Base-by-base conservation (phyloP, 2,329 filamentous ascomycete species). In the Cercospora nicotianae region DNA sequence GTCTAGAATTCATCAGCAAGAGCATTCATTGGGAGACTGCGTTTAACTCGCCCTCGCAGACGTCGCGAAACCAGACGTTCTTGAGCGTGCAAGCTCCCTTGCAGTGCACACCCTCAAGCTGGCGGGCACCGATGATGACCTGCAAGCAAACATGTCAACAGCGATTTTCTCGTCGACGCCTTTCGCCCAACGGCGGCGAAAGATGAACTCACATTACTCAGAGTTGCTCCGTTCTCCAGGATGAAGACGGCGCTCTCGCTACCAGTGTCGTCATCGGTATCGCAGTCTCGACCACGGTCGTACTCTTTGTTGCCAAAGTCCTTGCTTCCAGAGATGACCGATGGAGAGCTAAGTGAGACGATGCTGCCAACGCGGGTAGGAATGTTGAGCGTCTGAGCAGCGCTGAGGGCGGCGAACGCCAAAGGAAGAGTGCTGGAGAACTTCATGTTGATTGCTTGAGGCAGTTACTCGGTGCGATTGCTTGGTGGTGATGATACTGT, bases 21-120 rank as follows among this genome's bases (percentile, higher is more conserved):
- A 55, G 13, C 6, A 0, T 7, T 9, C 0, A 7, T 7, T 4
- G 13, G 1, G 4, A 39, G 10, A 51, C 18, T 20, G n/a, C 9
- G 16, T 18, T 12, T 1, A 10, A 53, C 65, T 61, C 39, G 68
- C 80, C 80, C 72, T 83, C 78, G 75, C 79, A 82, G 45, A 83
- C 80, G 48, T 78, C 78, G 33, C 77, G 74, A 77, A 79, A 83
- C 80, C 81, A 82, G 64, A 83, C 81, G 71, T 81, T 82, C 63
- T 80, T 80, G 36, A 84, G 74, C 7, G 80, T 83, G 75, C 83
- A 85, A 13, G 80, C 76, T 36, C 82, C 83, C 63, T 80, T 75
- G 76, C 84, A 86, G 77, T 86, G 83, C 33, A 86, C 81, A 63
- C 81, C 84, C 75, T 85, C 84, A 39, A 81, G 79, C 69, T 85